Percentiles rank a stretch among this genome's conserved stretches.
These are phyloP conservation scores for Talaromyces islandicus DNA, from an alignment of 2,329 filamentous ascomycete species.

Conservation along the genomic window DNA sequence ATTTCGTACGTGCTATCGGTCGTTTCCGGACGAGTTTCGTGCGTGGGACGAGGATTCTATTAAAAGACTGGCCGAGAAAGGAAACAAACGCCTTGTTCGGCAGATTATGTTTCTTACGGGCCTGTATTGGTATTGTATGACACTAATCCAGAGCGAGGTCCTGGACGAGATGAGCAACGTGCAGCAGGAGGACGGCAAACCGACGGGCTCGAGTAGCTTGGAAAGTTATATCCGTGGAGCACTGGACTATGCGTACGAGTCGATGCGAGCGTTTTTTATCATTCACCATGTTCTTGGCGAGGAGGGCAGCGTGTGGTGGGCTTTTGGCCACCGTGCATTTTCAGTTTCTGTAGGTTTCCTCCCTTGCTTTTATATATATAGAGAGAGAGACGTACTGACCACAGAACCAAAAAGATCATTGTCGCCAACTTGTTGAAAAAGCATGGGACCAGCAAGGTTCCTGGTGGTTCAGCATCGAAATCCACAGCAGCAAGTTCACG, in stretches of 20 bases:
- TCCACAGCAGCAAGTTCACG: not conserved
- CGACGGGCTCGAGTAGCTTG: not conserved
- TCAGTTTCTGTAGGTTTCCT: slow-evolving; percentile 4
- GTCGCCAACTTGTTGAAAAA: slow-evolving; percentile 8
- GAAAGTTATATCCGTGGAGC: slow-evolving; percentile 6
- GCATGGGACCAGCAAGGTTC: not conserved
- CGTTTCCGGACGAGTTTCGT: slow-evolving; percentile 10
- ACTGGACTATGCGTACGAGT: slow-evolving; percentile 8
- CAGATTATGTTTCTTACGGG: slow-evolving; percentile 11
- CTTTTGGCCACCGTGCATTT: slow-evolving; percentile 12
- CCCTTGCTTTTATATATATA: not conserved
- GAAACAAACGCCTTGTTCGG: slow-evolving; percentile 8
- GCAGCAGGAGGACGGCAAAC: not conserved
- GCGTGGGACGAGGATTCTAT: slow-evolving; percentile 9
- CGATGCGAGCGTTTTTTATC: slow-evolving; percentile 10
- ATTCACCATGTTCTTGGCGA: slow-evolving; percentile 9
- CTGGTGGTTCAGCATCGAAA: not conserved
- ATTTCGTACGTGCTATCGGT: slow-evolving; percentile 9
- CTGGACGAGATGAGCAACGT: slow-evolving; percentile 5
- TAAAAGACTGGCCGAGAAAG: not conserved
- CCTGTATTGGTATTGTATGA: slow-evolving; percentile 11
- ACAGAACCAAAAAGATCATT: slow-evolving; percentile 2
- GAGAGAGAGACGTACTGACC: not conserved
- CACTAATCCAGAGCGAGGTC: slow-evolving; percentile 8
- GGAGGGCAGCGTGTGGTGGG: slow-evolving; percentile 11